Base-by-base conservation (phyloP, 768 basidiomycete genomes). In the Lyophyllum decastes region DNA sequence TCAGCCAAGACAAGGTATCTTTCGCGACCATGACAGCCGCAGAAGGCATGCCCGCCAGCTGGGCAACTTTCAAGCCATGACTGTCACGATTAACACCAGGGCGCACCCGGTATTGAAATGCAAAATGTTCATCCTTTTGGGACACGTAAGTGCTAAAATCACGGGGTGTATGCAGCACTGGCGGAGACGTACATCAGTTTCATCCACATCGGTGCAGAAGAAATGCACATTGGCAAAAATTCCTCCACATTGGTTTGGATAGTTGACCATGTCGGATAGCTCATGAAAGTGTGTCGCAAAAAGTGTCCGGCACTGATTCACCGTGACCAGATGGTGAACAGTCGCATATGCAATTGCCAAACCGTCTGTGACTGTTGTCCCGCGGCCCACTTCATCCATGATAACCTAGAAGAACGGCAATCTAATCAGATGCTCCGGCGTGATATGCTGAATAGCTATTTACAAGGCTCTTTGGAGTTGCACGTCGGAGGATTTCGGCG, bases 211-310 rank as follows among this genome's bases (percentile, higher is more conserved):
- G 0, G 92, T 98, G 70, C 93, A 96, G 77, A 87, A 95, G 73
- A 96, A 98, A 4, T 82, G 82, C 22, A 96, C 83, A 7, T 81
- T 82, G 6, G 71, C 61, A 73, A 90, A 90, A 10, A 78, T 63
- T 12, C 79, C 82, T 53, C 69, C 61, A 51, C 76, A 67, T 55
- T 77, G 71, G 22, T 80, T 69, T 27, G 74, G 70, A 64, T 86
- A 85, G 0, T 88, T 86, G 19, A 98, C 77, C 82, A 98, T 86
- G 58, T 91, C 86, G 1, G 90, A 87, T 21, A 98, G 74, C 68
- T 98, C 95, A 70, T 98, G 95, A 68, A 97, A 98, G 73, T 99
- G 96, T n/a, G 96, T 99, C 7, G 96, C 96, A 67, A 98, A 99
- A 27, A 99, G 76, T n/a, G 92, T 82, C 17, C 94, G 85, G 67